Evolutionary conservation across 2,329 filamentous ascomycete species (phyloP), one percentile per base, ranked within the genome.

Genomic region (Exophiala sp.): DNA sequence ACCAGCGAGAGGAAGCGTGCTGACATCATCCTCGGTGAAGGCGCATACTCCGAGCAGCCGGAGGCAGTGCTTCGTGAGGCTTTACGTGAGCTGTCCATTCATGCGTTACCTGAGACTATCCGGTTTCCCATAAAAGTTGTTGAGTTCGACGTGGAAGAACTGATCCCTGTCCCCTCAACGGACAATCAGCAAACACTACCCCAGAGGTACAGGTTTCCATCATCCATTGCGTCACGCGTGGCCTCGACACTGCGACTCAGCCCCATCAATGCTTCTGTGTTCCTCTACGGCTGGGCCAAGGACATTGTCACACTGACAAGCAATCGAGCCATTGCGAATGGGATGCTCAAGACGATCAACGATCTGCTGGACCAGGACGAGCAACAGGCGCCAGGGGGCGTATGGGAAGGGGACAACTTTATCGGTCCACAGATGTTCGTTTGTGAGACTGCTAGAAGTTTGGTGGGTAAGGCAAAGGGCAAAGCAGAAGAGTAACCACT

Each of bases 231-330:
- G 24, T 18, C 32, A 10, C 47, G 45, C 12, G 35, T 32, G 12
- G 51, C 16, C 18, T 21, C 40, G 6, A 40, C 20, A 4, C 62
- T 72, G 7, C 71, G 75, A 5, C 72, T 88, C 47, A 83, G 80
- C 0, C 69, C 75, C 10, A 82, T 88, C 52, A 90, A 89, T 63
- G 71, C 77, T 49, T 84, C 85, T 16, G 86, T 89, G 7, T 89
- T 91, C 65, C 73, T 87, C 48, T 84, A 84, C 64, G 87, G 87
- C 12, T 91, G 88, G 88, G 76, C 76, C 8, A 71, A 74, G 7
- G 73, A 78, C 0, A 65, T 80, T 21, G 87, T 85, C 1, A 91
- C 87, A 0, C 71, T 91, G 47, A 89, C 86, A 2, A 86, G 84
- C 57, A 91, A 91, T 65, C 78, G 81, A 18, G 81, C 80, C 1